Percentiles rank a stretch among this genome's conserved stretches.
phyloP scores from a whole-genome alignment of 495 filamentous ascomycete species.

The Neurospora tetrasperma region DNA sequence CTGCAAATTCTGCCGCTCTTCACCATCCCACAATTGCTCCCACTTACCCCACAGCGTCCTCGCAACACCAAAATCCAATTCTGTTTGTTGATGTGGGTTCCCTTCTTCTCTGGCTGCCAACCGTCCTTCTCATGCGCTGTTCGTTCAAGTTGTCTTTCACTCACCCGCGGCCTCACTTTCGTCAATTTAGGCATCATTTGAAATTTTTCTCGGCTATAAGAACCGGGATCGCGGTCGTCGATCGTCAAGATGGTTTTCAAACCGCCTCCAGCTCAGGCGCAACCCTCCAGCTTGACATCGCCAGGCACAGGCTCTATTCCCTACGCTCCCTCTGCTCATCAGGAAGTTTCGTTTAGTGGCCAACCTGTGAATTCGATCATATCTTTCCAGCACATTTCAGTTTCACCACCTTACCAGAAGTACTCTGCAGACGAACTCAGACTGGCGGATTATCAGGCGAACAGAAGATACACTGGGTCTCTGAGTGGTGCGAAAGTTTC shows the following conservation, averaged over 20 bases:
- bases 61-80: not conserved
- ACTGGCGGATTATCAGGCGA: not conserved
- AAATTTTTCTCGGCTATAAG: not conserved
- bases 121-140: not conserved
- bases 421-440: not conserved
- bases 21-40: not conserved
- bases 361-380: no score
- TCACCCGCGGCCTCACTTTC: not conserved
- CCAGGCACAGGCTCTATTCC: not conserved
- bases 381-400: not conserved
- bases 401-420: not conserved
- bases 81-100: not conserved
- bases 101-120: not conserved
- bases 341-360: no score
- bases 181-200: not conserved
- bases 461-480: not conserved
- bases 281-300: not conserved
- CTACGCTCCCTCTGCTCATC: not conserved
- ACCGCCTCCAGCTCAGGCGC: not conserved
- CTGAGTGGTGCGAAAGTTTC: not conserved
- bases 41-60: not conserved
- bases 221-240: not conserved
- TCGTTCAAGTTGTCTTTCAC: no score
- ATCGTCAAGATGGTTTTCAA: not conserved
- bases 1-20: not conserved